Conservation (phyloP, 805 yeast genomes). For the Ogataea pilisensis region DNA sequence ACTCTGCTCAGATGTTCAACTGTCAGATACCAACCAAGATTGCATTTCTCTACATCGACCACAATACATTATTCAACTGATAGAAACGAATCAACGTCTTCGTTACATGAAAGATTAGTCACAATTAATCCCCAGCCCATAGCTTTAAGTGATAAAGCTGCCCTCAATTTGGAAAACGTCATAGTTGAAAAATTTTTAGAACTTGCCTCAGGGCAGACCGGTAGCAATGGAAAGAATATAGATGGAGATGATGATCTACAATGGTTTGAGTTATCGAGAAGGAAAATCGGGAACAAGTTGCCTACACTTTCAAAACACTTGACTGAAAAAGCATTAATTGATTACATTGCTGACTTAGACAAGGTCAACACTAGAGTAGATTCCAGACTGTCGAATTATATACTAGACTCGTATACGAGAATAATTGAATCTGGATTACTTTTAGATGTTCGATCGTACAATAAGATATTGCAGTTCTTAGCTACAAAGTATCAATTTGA, state of each 20-base stretch:
- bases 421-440: conserved; percentile 13
- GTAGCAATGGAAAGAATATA: neutral
- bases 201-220: conserved; percentile 2
- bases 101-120: neutral
- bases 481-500: conserved; percentile 11
- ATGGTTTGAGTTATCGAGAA: neutral
- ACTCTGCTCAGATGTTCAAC: too few relatives aligned
- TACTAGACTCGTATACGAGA: conserved; percentile 6
- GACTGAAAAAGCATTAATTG: neutral
- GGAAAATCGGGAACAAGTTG: neutral
- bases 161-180: conserved; percentile 11
- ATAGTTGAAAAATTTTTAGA: conserved; percentile 10
- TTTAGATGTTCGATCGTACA: conserved; percentile 10
- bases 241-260: neutral
- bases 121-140: too few relatives aligned
- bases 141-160: too few relatives aligned
- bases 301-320: neutral
- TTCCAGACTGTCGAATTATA: conserved; percentile 5
- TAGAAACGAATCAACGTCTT: neutral
- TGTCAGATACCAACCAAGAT: too few relatives aligned
- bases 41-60: too few relatives aligned
- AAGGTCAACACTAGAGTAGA: conserved; percentile 11
- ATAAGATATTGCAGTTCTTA: conserved; percentile 15
- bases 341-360: conserved; percentile 8
- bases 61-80: too few relatives aligned